These are phyloP conservation scores for Lophiotrema nucula DNA, from an alignment of 495 filamentous ascomycete species.

Conservation along the genomic window DNA sequence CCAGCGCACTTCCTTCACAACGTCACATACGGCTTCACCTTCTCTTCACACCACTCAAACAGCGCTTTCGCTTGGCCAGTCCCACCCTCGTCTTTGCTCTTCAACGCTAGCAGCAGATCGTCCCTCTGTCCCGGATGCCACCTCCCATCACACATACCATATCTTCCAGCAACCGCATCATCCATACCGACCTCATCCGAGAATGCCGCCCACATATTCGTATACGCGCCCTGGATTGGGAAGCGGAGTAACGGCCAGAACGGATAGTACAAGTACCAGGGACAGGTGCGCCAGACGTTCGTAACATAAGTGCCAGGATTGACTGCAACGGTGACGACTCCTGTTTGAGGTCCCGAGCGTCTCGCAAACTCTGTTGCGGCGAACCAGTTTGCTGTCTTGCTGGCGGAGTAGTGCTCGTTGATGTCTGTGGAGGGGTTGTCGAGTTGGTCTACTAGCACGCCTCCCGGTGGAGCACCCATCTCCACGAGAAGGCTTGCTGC, in stretches of 20 bases:
- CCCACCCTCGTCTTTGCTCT: conserved; percentile 13
- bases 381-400: conserved; percentile 17
- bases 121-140: conserved; percentile 28
- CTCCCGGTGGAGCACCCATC: background rate
- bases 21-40: conserved; percentile 23
- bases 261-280: conserved; percentile 11
- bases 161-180: conserved; percentile 20
- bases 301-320: conserved; percentile 15
- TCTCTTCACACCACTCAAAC: conserved; percentile 15
- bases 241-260: background rate
- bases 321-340: conserved; percentile 12
- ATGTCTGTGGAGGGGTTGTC: conserved; percentile 3
- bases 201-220: conserved; percentile 16
- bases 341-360: background rate
- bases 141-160: conserved; percentile 15
- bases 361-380: conserved; percentile 9
- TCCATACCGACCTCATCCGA: conserved; percentile 13
- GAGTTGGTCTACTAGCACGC: conserved; percentile 4
- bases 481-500: conserved; percentile 8
- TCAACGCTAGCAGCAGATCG: conserved; percentile 19
- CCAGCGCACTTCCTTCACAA: too few species aligned
- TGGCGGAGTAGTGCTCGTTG: conserved; percentile 3
- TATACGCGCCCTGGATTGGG: conserved; percentile 3
- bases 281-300: conserved; percentile 9
- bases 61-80: conserved; percentile 13